These are phyloP conservation scores for Aspergillus sp. DNA, from an alignment of 2,329 filamentous ascomycete genomes.

Conservation along the genomic window DNA sequence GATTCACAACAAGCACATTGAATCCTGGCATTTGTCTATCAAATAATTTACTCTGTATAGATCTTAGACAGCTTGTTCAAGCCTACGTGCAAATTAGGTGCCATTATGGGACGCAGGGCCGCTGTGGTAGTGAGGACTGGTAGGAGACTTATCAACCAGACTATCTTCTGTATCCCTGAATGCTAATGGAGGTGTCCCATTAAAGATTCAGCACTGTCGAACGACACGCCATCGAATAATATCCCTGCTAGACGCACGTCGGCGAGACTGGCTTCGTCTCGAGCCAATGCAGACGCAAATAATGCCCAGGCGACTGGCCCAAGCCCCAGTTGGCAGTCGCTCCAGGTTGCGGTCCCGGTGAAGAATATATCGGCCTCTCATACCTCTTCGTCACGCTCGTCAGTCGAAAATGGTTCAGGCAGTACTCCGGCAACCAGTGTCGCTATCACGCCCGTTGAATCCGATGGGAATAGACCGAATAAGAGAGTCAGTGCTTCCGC, in stretches of 20 bases:
- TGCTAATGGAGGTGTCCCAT: neutral
- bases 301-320: neutral
- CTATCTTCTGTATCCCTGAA: neutral
- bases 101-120: neutral
- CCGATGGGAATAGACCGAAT: conserved; percentile 22
- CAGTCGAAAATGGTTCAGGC: conserved; percentile 32
- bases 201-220: neutral
- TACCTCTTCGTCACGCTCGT: conserved; percentile 33
- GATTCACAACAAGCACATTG: neutral
- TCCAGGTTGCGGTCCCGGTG: conserved; percentile 28
- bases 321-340: neutral
- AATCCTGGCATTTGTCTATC: neutral
- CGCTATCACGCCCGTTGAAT: conserved; percentile 48
- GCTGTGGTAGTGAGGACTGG: neutral
- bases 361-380: conserved; percentile 17
- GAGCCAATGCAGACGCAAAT: conserved; percentile 6
- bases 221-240: conserved; percentile 1
- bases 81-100: neutral
- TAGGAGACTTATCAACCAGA: neutral
- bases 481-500: conserved; percentile 38
- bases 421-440: conserved; percentile 59
- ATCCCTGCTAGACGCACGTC: conserved; percentile 17
- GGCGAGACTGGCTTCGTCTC: conserved; percentile 13
- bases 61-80: neutral
- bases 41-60: neutral